phyloP scores from a whole-genome alignment of 495 filamentous ascomycete genomes.

The Tuber microsphaerosporum region DNA sequence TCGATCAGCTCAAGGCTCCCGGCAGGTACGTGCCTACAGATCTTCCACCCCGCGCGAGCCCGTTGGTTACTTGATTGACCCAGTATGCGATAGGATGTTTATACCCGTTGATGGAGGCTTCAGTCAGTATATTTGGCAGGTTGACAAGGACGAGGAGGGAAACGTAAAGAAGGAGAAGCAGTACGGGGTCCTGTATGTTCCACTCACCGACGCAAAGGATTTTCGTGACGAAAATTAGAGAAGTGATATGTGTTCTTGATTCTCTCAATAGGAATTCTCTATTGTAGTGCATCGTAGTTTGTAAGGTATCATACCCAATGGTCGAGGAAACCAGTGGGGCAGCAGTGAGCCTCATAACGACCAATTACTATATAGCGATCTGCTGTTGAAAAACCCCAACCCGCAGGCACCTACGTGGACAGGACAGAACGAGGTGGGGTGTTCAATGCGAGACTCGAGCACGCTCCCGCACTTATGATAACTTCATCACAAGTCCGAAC shows the following conservation, averaged over 20 bases:
- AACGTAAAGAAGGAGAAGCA: constrained; percentile 63
- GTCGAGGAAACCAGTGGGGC: not conserved
- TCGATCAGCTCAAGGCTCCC: constrained; percentile 71
- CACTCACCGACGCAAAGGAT: constrained; percentile 67
- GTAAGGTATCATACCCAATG: not conserved
- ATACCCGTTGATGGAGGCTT: constrained; percentile 63
- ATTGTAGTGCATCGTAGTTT: not conserved
- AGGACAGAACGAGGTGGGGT: not conserved
- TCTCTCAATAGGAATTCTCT: not conserved
- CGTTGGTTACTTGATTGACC: constrained; percentile 2
- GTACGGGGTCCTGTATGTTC: constrained; percentile 86
- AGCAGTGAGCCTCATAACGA: not conserved
- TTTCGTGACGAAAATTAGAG: constrained; percentile 24
- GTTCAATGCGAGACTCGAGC: not conserved
- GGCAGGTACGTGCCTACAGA: constrained; percentile 48
- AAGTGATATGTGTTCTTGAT: not conserved
- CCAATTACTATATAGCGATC: not conserved
- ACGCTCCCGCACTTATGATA: not conserved
- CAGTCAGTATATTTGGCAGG: constrained; percentile 75
- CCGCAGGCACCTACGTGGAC: not conserved
- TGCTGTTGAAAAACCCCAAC: not conserved
- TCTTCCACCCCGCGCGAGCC: constrained; percentile 3
- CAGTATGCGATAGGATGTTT: constrained; percentile 54
- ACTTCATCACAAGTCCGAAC: not conserved
- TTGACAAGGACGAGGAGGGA: constrained; percentile 80